Conservation (phyloP, 805 yeast genomes). For the Candida odintsovae region DNA sequence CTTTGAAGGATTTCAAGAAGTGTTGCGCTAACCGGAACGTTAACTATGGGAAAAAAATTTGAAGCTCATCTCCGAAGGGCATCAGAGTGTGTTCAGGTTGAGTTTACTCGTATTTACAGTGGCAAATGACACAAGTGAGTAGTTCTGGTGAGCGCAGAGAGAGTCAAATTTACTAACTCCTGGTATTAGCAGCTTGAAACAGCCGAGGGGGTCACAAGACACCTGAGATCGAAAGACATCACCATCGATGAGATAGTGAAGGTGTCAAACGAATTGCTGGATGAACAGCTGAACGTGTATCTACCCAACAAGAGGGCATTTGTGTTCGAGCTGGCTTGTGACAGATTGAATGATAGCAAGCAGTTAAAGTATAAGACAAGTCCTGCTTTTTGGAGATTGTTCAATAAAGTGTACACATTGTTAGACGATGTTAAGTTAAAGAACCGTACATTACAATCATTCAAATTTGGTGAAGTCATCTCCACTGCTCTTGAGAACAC, state of each 20-base stretch:
- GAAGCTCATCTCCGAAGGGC: slow-evolving; percentile 14
- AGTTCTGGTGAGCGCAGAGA: not conserved
- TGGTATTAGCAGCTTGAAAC: slow-evolving; percentile 16
- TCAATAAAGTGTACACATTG: slow-evolving; percentile 33
- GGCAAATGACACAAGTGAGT: not conserved
- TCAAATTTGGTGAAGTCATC: slow-evolving; percentile 36
- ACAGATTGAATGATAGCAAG: slow-evolving; percentile 48
- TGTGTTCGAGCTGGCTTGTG: slow-evolving; percentile 53
- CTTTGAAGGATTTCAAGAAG: not conserved
- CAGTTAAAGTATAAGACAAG: slow-evolving; percentile 37
- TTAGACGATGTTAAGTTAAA: slow-evolving; percentile 30
- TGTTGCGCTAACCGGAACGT: not conserved
- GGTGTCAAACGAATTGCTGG: slow-evolving; percentile 30
- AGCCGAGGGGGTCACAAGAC: slow-evolving; percentile 48
- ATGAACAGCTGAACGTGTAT: slow-evolving; percentile 29
- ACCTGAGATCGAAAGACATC: slow-evolving; percentile 49
- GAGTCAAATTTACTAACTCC: not conserved
- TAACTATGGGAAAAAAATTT: slow-evolving; percentile 3
- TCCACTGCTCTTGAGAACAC: slow-evolving; percentile 19
- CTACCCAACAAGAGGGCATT: slow-evolving; percentile 54
- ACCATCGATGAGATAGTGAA: slow-evolving; percentile 36
- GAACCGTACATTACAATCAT: slow-evolving; percentile 34
- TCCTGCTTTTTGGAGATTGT: slow-evolving; percentile 44
- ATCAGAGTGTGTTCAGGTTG: not conserved
- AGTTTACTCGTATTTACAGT: not conserved